These are phyloP conservation scores for Pharnaceum exiguum DNA, from an alignment of 148 eudicot genomes.

Conservation along the genomic window DNA sequence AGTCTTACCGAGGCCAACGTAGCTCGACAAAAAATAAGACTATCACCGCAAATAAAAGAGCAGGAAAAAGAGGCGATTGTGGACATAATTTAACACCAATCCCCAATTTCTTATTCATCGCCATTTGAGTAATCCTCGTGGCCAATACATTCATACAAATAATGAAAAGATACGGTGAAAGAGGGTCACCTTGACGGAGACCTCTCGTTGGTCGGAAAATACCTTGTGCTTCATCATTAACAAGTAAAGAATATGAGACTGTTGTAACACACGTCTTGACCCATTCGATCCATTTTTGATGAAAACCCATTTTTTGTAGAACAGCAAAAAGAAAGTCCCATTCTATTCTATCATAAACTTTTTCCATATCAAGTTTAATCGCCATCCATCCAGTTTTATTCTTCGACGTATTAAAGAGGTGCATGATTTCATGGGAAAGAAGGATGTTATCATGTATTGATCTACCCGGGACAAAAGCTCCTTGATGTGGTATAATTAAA, in stretches of 20 bases:
- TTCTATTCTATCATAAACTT: background rate
- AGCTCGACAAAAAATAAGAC: background rate
- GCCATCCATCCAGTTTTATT: background rate
- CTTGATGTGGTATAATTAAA: background rate
- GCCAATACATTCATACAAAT: background rate
- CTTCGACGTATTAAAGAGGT: background rate
- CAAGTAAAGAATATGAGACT: background rate
- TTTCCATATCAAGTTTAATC: background rate
- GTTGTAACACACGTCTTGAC: background rate
- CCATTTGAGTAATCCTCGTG: background rate
- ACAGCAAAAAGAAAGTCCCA: background rate
- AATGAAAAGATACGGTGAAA: background rate
- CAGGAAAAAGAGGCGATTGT: background rate
- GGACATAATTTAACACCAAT: no score
- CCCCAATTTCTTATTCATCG: background rate
- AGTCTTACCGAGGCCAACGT: background rate
- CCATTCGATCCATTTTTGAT: background rate
- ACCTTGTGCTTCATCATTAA: background rate
- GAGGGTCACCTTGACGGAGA: background rate
- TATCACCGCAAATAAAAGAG: background rate
- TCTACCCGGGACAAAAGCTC: background rate
- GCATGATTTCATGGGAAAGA: background rate
- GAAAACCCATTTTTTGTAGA: background rate
- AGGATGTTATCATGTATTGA: background rate
- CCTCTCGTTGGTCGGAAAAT: background rate